Base-by-base conservation (phyloP, 805 yeast genomes). In the Metschnikowia cubensis region DNA sequence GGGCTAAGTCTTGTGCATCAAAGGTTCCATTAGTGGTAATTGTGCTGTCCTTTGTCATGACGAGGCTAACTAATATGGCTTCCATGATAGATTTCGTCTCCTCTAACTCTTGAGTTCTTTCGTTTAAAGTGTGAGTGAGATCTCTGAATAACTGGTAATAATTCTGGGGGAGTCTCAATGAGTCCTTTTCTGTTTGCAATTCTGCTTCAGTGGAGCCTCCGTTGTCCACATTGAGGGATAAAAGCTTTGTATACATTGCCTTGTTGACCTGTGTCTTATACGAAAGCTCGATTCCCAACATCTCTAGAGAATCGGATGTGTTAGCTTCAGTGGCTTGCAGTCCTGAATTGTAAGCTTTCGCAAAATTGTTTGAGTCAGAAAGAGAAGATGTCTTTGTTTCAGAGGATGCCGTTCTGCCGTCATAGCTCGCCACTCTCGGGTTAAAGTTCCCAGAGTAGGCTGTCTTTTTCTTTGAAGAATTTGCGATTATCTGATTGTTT, bases 1-100 rank as follows among this genome's bases (percentile, higher is more conserved):
- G 94, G 13, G 91, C 82, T 42, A 87, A 68, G 49, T 87, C 90
- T 59, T 86, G 83, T 45, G 81, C 85, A 59, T 88, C 95, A 62
- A 80, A 85, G 50, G 84, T 72, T 2, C 89, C 90, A 50, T 73
- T 67, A 33, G 73, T 71, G 1, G 82, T 80, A 20, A 71, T 64
- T 10, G 59, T 44, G 45, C 52, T 56, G 21, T 56, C 60, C 42
- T 53, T 55, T 39, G 53, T 59, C 57, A 69, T 54, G 21, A 65
- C 54, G 20, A 61, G 47, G 22, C 67, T 62, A 17, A 70, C 70
- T n/a, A 71, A 49, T 10, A 87, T 57, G 22, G 86, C 75, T 59
- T 88, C 95, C 42, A 88, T 68, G 56, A 85, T 73, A 14, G 69
- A 56, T 54, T 84, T 85, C 1, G 89, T 80, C 18, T 83, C 86